Conservation (phyloP, 2,329 filamentous ascomycete genomes). For the Eutypella sp. region DNA sequence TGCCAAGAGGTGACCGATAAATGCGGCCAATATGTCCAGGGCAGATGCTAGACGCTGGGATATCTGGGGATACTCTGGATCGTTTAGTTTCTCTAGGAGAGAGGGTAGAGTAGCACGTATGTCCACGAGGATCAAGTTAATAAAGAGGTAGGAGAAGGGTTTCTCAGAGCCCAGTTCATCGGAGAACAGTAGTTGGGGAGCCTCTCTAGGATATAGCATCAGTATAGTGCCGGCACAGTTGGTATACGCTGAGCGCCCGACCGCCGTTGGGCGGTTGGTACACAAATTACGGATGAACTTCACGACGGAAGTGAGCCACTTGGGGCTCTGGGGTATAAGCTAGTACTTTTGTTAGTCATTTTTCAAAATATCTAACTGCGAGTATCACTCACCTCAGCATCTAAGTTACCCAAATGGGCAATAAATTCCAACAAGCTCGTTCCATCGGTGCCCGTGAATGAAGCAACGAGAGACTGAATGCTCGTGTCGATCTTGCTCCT, state of each 20-base stretch:
- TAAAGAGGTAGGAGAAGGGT: constrained; percentile 56
- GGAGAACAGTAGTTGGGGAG: constrained; percentile 48
- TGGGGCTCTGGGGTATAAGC: constrained; percentile 44
- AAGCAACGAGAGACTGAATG: constrained; percentile 44
- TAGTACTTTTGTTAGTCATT: constrained; percentile 22
- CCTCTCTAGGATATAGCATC: constrained; percentile 45
- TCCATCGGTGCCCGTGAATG: constrained; percentile 55
- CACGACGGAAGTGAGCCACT: constrained; percentile 47
- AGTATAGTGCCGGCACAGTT: constrained; percentile 54
- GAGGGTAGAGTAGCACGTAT: constrained; percentile 58
- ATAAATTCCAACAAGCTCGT: constrained; percentile 55
- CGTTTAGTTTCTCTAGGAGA: constrained; percentile 54
- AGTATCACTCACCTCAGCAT: constrained; percentile 37
- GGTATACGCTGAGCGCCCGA: constrained; percentile 54
- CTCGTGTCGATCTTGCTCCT: constrained; percentile 39
- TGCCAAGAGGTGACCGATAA: constrained; percentile 53
- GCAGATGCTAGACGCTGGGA: constrained; percentile 54
- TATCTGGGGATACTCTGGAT: constrained; percentile 43
- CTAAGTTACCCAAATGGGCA: constrained; percentile 44
- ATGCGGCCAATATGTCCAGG: constrained; percentile 58
- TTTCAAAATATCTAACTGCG: not conserved
- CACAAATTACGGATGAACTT: constrained; percentile 48
- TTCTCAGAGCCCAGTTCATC: constrained; percentile 39
- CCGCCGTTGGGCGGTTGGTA: constrained; percentile 48
- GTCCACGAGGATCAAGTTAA: constrained; percentile 63